Percentiles rank a stretch among this genome's conserved stretches.
Evolutionary conservation across 2,329 filamentous ascomycete genomes (phyloP).

Genomic region (Allantophomopsis cytisporea): DNA sequence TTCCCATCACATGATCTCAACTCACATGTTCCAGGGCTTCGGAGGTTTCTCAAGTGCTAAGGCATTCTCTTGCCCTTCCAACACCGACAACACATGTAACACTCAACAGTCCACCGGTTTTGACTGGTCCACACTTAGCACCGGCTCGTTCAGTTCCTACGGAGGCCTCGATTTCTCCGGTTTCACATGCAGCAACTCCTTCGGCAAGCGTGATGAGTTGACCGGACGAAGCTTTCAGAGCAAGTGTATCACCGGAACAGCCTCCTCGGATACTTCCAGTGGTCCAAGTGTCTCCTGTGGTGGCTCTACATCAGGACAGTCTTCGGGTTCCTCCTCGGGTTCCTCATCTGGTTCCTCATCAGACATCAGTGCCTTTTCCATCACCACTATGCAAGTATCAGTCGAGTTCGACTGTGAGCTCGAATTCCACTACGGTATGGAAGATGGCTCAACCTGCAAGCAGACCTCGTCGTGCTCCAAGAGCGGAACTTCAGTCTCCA

Average conservation of each 20-base stretch:
- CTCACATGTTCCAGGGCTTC: slow-evolving; percentile 20
- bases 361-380: slow-evolving; percentile 51
- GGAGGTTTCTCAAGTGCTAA: slow-evolving; percentile 27
- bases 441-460: slow-evolving; percentile 70
- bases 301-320: not conserved
- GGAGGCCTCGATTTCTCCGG: slow-evolving; percentile 62
- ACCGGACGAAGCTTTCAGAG: slow-evolving; percentile 27
- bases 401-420: slow-evolving; percentile 65
- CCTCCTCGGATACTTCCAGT: slow-evolving; percentile 24
- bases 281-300: slow-evolving; percentile 47
- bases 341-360: slow-evolving; percentile 23
- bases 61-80: slow-evolving; percentile 52
- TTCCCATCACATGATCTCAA: not conserved
- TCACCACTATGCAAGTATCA: slow-evolving; percentile 59
- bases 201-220: slow-evolving; percentile 40
- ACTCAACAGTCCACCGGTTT: slow-evolving; percentile 57
- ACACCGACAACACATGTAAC: slow-evolving; percentile 67
- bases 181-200: slow-evolving; percentile 52
- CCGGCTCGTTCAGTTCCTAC: slow-evolving; percentile 51
- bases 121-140: slow-evolving; percentile 50
- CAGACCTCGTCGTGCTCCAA: slow-evolving; percentile 56
- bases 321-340: no score
- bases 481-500: slow-evolving; percentile 57
- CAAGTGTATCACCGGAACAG: slow-evolving; percentile 48
- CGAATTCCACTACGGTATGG: slow-evolving; percentile 80